phyloP scores from a whole-genome alignment of 306 rosid genomes.

The Arachis hypogaea region DNA sequence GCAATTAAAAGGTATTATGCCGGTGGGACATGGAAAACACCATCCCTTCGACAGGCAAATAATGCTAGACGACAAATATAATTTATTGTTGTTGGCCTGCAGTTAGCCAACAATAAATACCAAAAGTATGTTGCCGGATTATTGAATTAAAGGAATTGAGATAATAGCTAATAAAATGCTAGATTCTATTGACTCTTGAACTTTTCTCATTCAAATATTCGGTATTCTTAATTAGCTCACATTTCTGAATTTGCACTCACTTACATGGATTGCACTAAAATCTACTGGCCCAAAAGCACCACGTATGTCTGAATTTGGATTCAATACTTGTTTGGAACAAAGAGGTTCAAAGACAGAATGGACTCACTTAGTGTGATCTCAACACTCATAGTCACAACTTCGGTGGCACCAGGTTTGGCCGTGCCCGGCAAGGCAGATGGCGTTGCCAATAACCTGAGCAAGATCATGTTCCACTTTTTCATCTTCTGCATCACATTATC shows the following conservation, averaged over 20 bases:
- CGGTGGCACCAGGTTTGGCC: conserved; percentile 44
- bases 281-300: background rate
- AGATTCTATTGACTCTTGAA: too few relatives aligned
- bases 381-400: conserved; percentile 18
- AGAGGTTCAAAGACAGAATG: background rate
- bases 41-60: background rate
- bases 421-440: conserved; percentile 36
- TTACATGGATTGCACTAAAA: conserved; percentile 18
- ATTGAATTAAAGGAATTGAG: too few relatives aligned
- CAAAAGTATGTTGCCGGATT: too few relatives aligned
- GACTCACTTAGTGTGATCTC: background rate
- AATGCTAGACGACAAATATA: too few relatives aligned
- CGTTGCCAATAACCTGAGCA: background rate
- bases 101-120: too few relatives aligned
- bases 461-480: conserved; percentile 22
- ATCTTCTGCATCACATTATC: conserved; percentile 39
- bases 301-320: too few relatives aligned
- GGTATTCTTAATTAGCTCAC: too few relatives aligned
- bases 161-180: too few relatives aligned
- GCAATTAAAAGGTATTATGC: background rate
- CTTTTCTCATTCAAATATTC: too few relatives aligned
- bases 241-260: conserved; percentile 9
- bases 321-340: background rate
- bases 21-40: background rate
- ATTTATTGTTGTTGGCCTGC: too few relatives aligned